Base-by-base conservation (phyloP, 768 basidiomycete genomes). In the Wakefieldia striispora region DNA sequence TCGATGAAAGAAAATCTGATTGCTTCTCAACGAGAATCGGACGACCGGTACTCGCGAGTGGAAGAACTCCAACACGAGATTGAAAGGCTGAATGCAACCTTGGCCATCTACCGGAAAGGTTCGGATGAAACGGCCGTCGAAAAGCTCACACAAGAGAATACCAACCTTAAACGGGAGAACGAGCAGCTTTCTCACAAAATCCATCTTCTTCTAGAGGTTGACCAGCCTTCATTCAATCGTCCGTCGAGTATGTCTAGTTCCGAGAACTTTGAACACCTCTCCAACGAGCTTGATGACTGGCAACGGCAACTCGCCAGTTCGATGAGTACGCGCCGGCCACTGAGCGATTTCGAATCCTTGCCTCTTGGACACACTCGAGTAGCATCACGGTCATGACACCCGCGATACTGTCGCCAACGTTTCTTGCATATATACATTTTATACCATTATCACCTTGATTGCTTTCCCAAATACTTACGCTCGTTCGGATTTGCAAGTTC, bases 141-240 rank as follows among this genome's bases (percentile, higher is more conserved):
- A 70, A 86, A 85, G 66, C 80, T 97, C 54, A 84, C 84, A 66
- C 80, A 75, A 65, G 91, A 95, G 65, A 94, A 93, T 67, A 76
- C 80, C 16, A 77, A 72, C 27, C 81, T 94, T 50, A 84, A 86
- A 66, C 81, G 82, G 49, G 91, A 94, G 69, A 94, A 94, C 66
- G 87, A 90, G 62, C 84, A 92, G 58, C 79, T 94, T 38, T 85
- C 86, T n/a, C 90, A 91, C 66, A 93, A 92, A 77, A 92, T 95
- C 58, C 88, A 84, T 49, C 77, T 95, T 40, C 76, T 95, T 14
- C 79, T 95, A 45, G 91, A 93, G 60, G 91, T 89, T 38, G 90
- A 92, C 59, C 87, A 88, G 57, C 81, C 87, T 19, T 73, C 79
- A 3, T 91, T 85, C 60, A 82, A 82, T 26, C 80, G 80, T 27